These are phyloP conservation scores for Saccharum spontaneum DNA, from an alignment of 176 grass and related monocot genomes.

Conservation along the genomic window DNA sequence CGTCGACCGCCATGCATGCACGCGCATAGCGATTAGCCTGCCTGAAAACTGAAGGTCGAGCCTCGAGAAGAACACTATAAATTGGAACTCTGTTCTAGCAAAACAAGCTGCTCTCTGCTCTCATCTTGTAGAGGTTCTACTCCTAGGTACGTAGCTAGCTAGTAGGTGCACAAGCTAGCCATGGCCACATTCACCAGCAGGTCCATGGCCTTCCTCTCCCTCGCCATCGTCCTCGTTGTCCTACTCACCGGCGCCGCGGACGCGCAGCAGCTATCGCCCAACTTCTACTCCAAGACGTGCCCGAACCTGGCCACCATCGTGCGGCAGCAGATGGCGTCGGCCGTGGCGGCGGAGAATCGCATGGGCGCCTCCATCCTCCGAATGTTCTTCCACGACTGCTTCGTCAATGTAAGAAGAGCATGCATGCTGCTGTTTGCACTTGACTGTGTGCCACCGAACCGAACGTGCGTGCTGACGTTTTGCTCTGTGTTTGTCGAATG, in stretches of 20 bases:
- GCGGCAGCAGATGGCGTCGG: slow-evolving; percentile 53
- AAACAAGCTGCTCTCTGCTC: neutral
- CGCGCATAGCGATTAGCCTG: neutral
- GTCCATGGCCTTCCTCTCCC: neutral
- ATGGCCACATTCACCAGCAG: slow-evolving; percentile 36
- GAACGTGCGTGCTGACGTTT: neutral
- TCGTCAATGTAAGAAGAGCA: slow-evolving; percentile 55
- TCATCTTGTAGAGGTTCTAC: too few relatives aligned
- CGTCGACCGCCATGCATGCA: neutral
- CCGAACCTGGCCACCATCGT: slow-evolving; percentile 58
- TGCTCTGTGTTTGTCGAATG: neutral
- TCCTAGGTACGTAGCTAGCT: too few relatives aligned
- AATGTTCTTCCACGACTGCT: slow-evolving; percentile 88
- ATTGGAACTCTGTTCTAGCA: neutral
- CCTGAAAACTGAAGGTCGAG: neutral
- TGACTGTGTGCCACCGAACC: too few relatives aligned
- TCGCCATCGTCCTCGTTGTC: slow-evolving; percentile 32
- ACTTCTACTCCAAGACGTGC: slow-evolving; percentile 61
- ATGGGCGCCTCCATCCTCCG: slow-evolving; percentile 72
- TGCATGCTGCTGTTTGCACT: too few relatives aligned
- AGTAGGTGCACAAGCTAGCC: too few relatives aligned
- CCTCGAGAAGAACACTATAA: slow-evolving; percentile 29
- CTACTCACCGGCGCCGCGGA: slow-evolving; percentile 25
- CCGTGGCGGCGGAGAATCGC: slow-evolving; percentile 50
- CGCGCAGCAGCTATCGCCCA: slow-evolving; percentile 53